Percentiles rank a stretch among this genome's conserved stretches.
Conservation (phyloP, 192 early-diverging fungal species). For the Coemansia sp. region DNA sequence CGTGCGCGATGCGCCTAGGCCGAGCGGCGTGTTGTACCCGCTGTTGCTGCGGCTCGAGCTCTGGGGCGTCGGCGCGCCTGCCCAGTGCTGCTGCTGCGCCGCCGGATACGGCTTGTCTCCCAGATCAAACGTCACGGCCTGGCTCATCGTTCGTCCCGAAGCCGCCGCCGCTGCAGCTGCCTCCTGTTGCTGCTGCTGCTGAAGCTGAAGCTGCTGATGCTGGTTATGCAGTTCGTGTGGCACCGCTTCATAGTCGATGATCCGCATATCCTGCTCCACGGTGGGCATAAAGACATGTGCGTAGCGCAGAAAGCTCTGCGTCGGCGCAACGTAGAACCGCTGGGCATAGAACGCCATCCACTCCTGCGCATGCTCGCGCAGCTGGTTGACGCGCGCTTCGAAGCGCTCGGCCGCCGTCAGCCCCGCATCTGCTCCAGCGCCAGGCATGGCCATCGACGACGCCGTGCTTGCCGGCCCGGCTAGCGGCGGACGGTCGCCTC, state of each 20-base stretch:
- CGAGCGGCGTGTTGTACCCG: conserved; percentile 6
- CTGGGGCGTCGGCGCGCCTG: not conserved
- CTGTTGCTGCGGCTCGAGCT: conserved; percentile 4
- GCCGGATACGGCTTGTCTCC: not conserved
- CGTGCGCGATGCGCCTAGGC: not conserved
- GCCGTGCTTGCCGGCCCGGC: no score
- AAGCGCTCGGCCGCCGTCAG: conserved; percentile 16
- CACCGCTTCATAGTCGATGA: conserved; percentile 48
- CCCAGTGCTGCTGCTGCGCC: conserved; percentile 1
- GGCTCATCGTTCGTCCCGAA: conserved; percentile 8
- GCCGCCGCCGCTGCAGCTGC: no score
- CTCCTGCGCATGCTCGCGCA: conserved; percentile 44
- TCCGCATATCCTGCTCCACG: conserved; percentile 34
- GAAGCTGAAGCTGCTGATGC: conserved; percentile 10
- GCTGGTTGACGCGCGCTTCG: conserved; percentile 20
- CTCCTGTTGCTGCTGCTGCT: conserved; percentile 10
- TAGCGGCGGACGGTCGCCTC: no score
- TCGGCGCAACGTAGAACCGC: conserved; percentile 47
- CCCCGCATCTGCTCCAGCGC: not conserved
- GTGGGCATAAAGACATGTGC: conserved; percentile 35
- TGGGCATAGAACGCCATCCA: conserved; percentile 55
- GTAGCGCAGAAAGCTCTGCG: conserved; percentile 37
- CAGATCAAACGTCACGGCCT: conserved; percentile 6
- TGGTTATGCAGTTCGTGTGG: conserved; percentile 5
- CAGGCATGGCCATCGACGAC: no score